These are phyloP conservation scores for Stephania japonica DNA, from an alignment of 164 flowering plant species.

Conservation along the genomic window DNA sequence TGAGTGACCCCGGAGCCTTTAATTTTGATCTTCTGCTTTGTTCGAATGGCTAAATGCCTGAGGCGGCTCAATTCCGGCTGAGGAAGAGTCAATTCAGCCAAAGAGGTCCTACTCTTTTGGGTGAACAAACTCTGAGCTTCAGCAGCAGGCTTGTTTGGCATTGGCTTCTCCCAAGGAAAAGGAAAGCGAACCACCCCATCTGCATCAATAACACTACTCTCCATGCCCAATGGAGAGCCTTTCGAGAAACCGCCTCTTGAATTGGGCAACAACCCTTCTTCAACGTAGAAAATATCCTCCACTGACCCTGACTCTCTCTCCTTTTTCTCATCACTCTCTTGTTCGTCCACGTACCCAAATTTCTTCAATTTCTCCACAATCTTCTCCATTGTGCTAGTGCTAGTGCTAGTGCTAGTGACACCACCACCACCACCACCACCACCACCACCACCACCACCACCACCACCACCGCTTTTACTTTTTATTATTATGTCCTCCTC, in stretches of 20 bases:
- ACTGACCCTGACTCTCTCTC: constrained; percentile 79
- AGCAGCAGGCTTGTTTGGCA: constrained; percentile 18
- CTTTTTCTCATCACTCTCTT: constrained; percentile 18
- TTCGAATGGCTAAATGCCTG: constrained; percentile 52
- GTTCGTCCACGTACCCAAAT: constrained; percentile 62
- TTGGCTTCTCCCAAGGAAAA: constrained; percentile 87
- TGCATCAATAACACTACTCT: constrained; percentile 27
- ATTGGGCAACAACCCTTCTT: constrained; percentile 81
- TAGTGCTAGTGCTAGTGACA: constrained; percentile 19
- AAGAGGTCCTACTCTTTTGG: constrained; percentile 39
- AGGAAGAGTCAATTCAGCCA: constrained; percentile 80
- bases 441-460: constrained; percentile 8
- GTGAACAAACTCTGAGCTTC: constrained; percentile 27
- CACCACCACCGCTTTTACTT: background rate
- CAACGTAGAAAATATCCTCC: constrained; percentile 83
- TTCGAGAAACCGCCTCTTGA: constrained; percentile 68
- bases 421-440: constrained; percentile 10
- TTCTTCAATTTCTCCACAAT: constrained; percentile 83
- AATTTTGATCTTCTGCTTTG: constrained; percentile 59
- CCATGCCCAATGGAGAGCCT: constrained; percentile 45
- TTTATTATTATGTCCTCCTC: constrained; percentile 3
- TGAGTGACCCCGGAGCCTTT: constrained; percentile 71
- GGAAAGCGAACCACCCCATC: constrained; percentile 68
- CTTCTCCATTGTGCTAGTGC: constrained; percentile 77
- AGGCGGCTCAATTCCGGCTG: constrained; percentile 71